phyloP scores from a whole-genome alignment of 495 filamentous ascomycete genomes.

The Hyaloscypha hepaticicola region DNA sequence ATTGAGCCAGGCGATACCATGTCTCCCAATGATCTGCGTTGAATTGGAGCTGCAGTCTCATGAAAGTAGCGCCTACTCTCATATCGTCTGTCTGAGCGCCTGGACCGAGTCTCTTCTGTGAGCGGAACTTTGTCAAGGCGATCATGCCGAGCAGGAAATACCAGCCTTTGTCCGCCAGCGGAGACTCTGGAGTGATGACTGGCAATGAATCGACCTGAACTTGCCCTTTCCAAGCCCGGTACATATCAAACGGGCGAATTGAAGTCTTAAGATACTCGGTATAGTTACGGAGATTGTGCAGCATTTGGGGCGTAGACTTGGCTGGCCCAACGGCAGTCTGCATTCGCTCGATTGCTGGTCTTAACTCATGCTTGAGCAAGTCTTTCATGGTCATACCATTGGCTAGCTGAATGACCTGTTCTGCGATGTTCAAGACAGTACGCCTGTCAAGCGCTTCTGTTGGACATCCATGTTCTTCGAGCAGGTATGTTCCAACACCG shows the following conservation, averaged over 20 bases:
- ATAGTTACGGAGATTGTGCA: slow-evolving; percentile 72
- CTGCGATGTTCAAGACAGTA: slow-evolving; percentile 75
- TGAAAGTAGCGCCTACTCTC: slow-evolving; percentile 76
- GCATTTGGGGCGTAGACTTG: slow-evolving; percentile 67
- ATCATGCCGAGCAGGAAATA: slow-evolving; percentile 90
- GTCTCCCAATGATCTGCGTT: slow-evolving; percentile 87
- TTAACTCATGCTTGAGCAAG: slow-evolving; percentile 83
- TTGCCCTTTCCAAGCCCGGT: slow-evolving; percentile 72
- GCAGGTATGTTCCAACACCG: slow-evolving; percentile 61
- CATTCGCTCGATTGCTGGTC: slow-evolving; percentile 84
- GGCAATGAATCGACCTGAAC: slow-evolving; percentile 57
- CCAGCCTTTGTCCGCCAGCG: slow-evolving; percentile 80
- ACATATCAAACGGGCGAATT: slow-evolving; percentile 80
- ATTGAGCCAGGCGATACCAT: slow-evolving; percentile 92
- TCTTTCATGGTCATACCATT: slow-evolving; percentile 87
- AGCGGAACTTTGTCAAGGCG: slow-evolving; percentile 81
- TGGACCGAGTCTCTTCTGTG: slow-evolving; percentile 74
- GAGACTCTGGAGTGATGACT: slow-evolving; percentile 48
- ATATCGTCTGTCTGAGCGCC: slow-evolving; percentile 77
- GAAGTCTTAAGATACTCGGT: slow-evolving; percentile 74
- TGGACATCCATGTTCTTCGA: slow-evolving; percentile 73
- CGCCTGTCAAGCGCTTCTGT: slow-evolving; percentile 72
- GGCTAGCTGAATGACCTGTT: slow-evolving; percentile 77
- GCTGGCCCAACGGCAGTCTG: slow-evolving; percentile 59
- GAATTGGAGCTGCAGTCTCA: slow-evolving; percentile 84